These are phyloP conservation scores for Capsella bursapastoris DNA, from an alignment of 345 rosid genomes.

Conservation along the genomic window DNA sequence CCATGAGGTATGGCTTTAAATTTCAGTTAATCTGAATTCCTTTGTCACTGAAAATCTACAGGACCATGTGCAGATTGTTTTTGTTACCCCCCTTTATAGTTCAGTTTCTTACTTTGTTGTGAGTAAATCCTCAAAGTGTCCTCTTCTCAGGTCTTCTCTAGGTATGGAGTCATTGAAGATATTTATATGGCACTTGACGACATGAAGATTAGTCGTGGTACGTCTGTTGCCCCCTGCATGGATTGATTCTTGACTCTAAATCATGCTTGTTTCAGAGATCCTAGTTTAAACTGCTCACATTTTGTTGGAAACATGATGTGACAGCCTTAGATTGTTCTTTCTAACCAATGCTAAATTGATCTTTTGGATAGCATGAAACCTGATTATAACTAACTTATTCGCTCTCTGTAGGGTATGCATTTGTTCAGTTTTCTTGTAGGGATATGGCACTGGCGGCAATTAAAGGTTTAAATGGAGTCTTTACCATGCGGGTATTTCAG, in stretches of 20 bases:
- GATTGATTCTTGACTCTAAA: background rate
- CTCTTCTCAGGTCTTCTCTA: constrained; percentile 68
- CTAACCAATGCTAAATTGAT: background rate
- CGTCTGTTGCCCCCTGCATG: constrained; percentile 36
- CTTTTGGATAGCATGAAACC: constrained; percentile 11
- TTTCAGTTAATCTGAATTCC: background rate
- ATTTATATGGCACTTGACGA: constrained; percentile 70
- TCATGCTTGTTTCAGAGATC: constrained; percentile 14
- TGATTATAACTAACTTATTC: constrained; percentile 20
- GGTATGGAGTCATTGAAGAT: constrained; percentile 73
- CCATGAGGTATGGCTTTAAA: constrained; percentile 60
- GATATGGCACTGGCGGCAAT: constrained; percentile 93
- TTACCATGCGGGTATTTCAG: constrained; percentile 70
- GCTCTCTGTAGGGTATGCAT: constrained; percentile 73
- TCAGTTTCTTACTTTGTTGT: constrained; percentile 7
- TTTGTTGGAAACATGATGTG: constrained; percentile 10
- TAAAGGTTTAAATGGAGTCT: constrained; percentile 69
- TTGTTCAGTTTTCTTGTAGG: constrained; percentile 69
- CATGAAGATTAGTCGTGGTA: constrained; percentile 73
- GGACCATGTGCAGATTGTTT: background rate
- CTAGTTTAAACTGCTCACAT: background rate
- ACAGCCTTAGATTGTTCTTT: background rate
- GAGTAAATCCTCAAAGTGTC: background rate
- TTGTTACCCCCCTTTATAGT: constrained; percentile 14
- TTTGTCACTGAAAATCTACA: background rate